These are phyloP conservation scores for Phoma sp. DNA, from an alignment of 2,329 filamentous ascomycete species.

Conservation along the genomic window DNA sequence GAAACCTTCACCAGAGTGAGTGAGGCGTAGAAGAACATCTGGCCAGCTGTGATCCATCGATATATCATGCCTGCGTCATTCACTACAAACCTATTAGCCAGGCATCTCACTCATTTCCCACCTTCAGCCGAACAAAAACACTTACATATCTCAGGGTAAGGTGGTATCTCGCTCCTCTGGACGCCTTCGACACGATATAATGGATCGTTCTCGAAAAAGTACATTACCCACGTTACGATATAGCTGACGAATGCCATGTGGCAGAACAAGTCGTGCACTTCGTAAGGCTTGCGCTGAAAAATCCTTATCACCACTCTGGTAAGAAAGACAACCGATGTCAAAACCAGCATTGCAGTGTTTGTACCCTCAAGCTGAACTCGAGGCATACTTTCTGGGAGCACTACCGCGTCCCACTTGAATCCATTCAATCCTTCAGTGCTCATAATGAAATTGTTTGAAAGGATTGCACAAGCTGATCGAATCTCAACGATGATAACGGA, in stretches of 20 bases:
- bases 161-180: not conserved
- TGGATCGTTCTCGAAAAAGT: not conserved
- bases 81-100: not conserved
- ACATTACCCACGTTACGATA: not conserved
- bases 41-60: not conserved
- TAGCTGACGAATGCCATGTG: not conserved
- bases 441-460: not conserved
- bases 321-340: not conserved
- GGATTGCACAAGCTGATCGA: no score
- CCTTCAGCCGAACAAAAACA: not conserved
- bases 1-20: not conserved
- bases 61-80: not conserved
- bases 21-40: not conserved
- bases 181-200: not conserved
- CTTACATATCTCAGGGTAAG: not conserved
- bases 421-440: not conserved
- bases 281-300: not conserved
- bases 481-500: no score
- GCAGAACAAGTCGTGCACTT: constrained; percentile 5
- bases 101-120: not conserved
- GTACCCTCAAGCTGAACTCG: not conserved
- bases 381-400: not conserved
- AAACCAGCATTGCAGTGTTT: not conserved
- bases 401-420: not conserved
- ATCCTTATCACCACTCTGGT: not conserved